Conservation (phyloP, 139 green algal species). For the Chlorella sp. region DNA sequence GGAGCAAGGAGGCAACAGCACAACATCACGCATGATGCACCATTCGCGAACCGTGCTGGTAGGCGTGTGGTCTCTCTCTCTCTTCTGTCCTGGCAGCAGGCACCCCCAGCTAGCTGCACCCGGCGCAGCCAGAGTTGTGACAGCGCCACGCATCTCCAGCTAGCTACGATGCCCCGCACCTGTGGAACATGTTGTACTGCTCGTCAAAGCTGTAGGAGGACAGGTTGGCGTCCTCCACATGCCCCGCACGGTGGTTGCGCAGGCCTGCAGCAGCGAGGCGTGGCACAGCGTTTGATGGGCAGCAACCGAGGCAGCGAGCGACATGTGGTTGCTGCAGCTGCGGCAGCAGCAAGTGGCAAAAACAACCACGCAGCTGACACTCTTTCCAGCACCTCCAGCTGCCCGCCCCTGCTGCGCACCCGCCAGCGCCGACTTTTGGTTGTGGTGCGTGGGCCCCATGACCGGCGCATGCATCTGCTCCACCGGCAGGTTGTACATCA, state of each 20-base stretch:
- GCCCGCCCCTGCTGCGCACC: neutral
- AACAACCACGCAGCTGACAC: neutral
- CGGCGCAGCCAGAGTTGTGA: too few species aligned
- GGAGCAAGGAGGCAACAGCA: too few species aligned
- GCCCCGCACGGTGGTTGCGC: conserved; percentile 85
- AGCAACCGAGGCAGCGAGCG: neutral
- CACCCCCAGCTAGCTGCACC: too few species aligned
- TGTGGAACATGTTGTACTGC: conserved; percentile 92
- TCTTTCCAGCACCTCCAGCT: too few species aligned
- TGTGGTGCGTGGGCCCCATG: conserved; percentile 64
- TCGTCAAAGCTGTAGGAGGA: conserved; percentile 85
- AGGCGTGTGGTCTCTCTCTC: too few species aligned
- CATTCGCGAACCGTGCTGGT: too few species aligned
- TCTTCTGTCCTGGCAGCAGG: too few species aligned
- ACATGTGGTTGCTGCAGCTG: neutral
- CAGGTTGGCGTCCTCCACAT: conserved; percentile 83
- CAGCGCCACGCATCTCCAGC: too few species aligned
- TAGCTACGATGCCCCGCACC: neutral
- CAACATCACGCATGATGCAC: too few species aligned
- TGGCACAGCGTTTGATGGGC: too few species aligned
- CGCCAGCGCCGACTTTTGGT: neutral
- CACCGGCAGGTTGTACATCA: conserved; percentile 85
- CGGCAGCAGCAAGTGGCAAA: neutral
- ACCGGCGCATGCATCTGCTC: conserved; percentile 89
- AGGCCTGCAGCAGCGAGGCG: conserved; percentile 43